Percentiles rank a stretch among this genome's conserved stretches.
phyloP scores from a whole-genome alignment of 768 basidiomycete species.

The Crucibulum laeve region DNA sequence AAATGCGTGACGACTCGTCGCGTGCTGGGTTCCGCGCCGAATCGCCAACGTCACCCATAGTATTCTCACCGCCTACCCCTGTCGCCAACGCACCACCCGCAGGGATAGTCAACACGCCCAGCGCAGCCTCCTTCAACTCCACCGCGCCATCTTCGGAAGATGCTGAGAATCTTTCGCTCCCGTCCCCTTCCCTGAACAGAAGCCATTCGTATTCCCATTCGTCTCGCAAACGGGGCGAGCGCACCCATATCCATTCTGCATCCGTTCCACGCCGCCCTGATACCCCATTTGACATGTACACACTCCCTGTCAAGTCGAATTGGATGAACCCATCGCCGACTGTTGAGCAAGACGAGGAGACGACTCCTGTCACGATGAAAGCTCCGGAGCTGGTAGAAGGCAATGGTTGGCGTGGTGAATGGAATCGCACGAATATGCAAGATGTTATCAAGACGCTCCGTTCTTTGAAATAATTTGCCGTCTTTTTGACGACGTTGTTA shows the following conservation, averaged over 20 bases:
- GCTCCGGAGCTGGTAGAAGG: slow-evolving; percentile 4
- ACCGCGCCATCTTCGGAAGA: background rate
- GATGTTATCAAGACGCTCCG: slow-evolving; percentile 23
- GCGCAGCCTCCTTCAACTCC: slow-evolving; percentile 1
- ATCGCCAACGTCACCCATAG: slow-evolving; percentile 23
- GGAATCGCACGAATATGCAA: slow-evolving; percentile 19
- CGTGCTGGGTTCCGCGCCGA: slow-evolving; percentile 6
- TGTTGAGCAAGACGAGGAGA: background rate
- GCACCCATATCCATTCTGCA: slow-evolving; percentile 9
- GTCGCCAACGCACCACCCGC: slow-evolving; percentile 4
- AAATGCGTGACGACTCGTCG: slow-evolving; percentile 4
- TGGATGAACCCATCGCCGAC: slow-evolving; percentile 5
- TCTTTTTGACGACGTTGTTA: no score
- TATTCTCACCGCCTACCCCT: slow-evolving; percentile 23
- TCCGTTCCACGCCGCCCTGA: slow-evolving; percentile 3
- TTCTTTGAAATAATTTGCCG: slow-evolving; percentile 19
- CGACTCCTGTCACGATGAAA: slow-evolving; percentile 3
- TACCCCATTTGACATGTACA: background rate
- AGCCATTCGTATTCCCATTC: slow-evolving; percentile 11
- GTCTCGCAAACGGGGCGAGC: slow-evolving; percentile 5
- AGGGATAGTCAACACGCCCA: background rate
- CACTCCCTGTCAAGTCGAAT: slow-evolving; percentile 8
- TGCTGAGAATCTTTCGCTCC: slow-evolving; percentile 8
- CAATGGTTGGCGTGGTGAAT: slow-evolving; percentile 23
- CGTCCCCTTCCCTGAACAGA: slow-evolving; percentile 16